These are phyloP conservation scores for Cicer bijugum DNA, from an alignment of 306 rosid genomes.

Conservation along the genomic window DNA sequence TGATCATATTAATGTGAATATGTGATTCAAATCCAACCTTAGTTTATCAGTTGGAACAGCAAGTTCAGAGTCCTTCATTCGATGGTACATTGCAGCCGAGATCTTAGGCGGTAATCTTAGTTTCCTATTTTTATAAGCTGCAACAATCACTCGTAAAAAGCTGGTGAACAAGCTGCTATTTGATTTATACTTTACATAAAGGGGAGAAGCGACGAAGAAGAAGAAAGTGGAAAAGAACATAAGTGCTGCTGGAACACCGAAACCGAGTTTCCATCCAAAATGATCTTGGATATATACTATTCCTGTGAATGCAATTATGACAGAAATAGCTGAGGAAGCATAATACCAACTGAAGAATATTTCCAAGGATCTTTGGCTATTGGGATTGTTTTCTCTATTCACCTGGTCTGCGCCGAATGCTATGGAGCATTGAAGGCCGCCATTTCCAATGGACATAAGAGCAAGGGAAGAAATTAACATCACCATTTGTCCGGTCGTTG, in stretches of 20 bases:
- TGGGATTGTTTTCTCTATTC: neutral
- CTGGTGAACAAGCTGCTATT: constrained; percentile 24
- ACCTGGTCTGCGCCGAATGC: constrained; percentile 33
- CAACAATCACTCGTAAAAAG: constrained; percentile 13
- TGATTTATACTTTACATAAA: constrained; percentile 26
- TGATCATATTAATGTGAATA: neutral
- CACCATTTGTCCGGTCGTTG: neutral
- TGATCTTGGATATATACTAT: constrained; percentile 35
- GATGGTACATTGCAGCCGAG: constrained; percentile 15
- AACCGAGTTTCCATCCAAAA: constrained; percentile 33
- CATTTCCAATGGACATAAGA: constrained; percentile 34
- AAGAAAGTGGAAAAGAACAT: constrained; percentile 35
- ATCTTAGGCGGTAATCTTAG: constrained; percentile 1
- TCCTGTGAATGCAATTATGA: constrained; percentile 32
- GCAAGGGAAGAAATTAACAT: constrained; percentile 32
- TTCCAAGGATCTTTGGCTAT: constrained; percentile 24
- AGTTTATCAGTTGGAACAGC: constrained; percentile 27
- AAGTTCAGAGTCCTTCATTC: neutral
- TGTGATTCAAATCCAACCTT: neutral
- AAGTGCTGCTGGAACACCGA: constrained; percentile 23
- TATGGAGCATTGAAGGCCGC: constrained; percentile 29
- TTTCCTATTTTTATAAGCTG: constrained; percentile 15
- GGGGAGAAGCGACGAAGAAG: constrained; percentile 25
- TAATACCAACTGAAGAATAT: constrained; percentile 29
- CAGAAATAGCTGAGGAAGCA: constrained; percentile 33